phyloP scores from a whole-genome alignment of 148 eudicot genomes.

The Selenicereus undatus region DNA sequence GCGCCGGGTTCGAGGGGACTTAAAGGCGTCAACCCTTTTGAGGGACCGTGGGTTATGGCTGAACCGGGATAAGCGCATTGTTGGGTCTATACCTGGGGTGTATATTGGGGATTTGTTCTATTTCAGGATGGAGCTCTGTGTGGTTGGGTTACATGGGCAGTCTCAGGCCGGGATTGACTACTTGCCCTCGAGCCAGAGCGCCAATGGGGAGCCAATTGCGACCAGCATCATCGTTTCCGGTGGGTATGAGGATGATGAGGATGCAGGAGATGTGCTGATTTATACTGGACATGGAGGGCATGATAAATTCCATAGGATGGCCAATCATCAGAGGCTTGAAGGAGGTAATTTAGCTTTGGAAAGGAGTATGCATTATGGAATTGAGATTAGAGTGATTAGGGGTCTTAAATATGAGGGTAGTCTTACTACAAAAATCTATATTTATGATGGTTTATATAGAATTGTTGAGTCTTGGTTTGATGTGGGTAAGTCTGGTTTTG shows the following conservation, averaged over 20 bases:
- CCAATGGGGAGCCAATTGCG: constrained; percentile 88
- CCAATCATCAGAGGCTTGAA: constrained; percentile 68
- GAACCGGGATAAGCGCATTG: constrained; percentile 71
- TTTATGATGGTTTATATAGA: constrained; percentile 92
- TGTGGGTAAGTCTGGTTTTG: constrained; percentile 84
- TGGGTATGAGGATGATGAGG: constrained; percentile 93
- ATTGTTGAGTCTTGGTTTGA: constrained; percentile 73
- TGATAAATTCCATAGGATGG: constrained; percentile 51
- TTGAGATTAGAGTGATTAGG: constrained; percentile 87
- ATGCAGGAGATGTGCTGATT: constrained; percentile 66
- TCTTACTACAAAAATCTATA: constrained; percentile 62
- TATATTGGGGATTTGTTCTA: constrained; percentile 75
- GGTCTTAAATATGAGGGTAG: constrained; percentile 67
- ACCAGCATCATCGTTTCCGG: constrained; percentile 86
- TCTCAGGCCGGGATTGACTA: constrained; percentile 90
- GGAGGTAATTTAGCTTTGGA: constrained; percentile 79
- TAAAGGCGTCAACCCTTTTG: constrained; percentile 55
- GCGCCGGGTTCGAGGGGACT: constrained; percentile 56
- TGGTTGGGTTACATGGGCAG: constrained; percentile 83
- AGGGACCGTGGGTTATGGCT: constrained; percentile 68
- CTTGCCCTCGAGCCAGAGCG: constrained; percentile 57
- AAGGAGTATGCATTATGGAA: constrained; percentile 84
- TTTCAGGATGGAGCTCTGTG: constrained; percentile 81
- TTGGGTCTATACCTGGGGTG: constrained; percentile 82
- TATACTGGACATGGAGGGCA: constrained; percentile 95